phyloP scores from a whole-genome alignment of 441 rosid species.

The Viola pubescens region DNA sequence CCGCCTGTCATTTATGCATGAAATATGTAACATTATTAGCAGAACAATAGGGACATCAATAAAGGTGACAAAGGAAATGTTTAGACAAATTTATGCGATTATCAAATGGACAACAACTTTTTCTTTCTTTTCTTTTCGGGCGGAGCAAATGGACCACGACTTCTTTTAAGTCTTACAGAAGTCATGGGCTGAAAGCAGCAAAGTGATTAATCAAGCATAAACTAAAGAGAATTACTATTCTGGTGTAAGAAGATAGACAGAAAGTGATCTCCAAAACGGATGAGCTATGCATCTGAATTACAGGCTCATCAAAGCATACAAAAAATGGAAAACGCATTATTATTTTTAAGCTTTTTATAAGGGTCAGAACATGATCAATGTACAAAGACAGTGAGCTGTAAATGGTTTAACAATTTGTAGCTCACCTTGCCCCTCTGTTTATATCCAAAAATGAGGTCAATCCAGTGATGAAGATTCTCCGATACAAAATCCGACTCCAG shows the following conservation, averaged over 20 bases:
- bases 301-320: neutral
- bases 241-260: neutral
- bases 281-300: neutral
- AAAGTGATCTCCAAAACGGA: neutral
- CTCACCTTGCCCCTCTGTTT: slow-evolving; percentile 99
- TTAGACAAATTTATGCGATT: too few species aligned
- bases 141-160: too few species aligned
- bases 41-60: slow-evolving; percentile 13
- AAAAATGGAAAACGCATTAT: neutral
- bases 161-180: too few species aligned
- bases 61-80: neutral
- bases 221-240: neutral
- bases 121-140: too few species aligned
- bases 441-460: slow-evolving; percentile 96
- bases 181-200: too few species aligned
- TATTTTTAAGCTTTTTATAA: neutral
- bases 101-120: too few species aligned
- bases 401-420: slow-evolving; percentile 6
- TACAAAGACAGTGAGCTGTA: neutral
- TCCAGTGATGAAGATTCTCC: slow-evolving; percentile 98
- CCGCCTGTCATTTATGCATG: slow-evolving; percentile 53
- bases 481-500: slow-evolving; percentile 95
- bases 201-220: too few species aligned
- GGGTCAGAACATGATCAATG: neutral
- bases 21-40: slow-evolving; percentile 10